Conservation (phyloP, 1,284 basidiomycete species). For the Tetrapyrgos nigripes region DNA sequence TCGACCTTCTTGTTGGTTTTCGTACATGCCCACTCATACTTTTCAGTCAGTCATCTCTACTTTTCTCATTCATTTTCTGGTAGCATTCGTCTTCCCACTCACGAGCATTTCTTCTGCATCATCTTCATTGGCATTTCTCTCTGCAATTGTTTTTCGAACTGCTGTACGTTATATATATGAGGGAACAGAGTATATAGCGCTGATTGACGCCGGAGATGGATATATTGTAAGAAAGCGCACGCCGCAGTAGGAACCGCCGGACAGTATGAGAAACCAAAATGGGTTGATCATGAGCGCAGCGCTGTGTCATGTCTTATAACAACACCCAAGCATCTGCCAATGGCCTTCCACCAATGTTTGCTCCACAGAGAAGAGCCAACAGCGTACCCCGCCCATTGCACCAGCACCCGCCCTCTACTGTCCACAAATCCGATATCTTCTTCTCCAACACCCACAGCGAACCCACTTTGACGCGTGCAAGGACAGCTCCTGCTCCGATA, state of each 20-base stretch:
- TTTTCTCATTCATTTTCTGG: slow-evolving; percentile 36
- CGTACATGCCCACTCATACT: slow-evolving; percentile 31
- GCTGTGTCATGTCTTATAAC: neutral
- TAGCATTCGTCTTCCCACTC: slow-evolving; percentile 43
- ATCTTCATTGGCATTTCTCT: slow-evolving; percentile 3
- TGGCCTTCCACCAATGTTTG: neutral
- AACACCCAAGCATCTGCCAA: neutral
- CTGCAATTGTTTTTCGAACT: neutral
- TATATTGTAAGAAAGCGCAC: neutral
- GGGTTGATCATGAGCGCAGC: neutral
- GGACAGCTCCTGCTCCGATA: slow-evolving; percentile 26
- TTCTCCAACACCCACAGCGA: slow-evolving; percentile 10
- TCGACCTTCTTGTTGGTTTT: slow-evolving; percentile 14
- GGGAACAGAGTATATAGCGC: slow-evolving; percentile 37
- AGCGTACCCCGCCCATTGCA: neutral
- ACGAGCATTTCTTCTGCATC: slow-evolving; percentile 25
- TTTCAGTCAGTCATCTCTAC: slow-evolving; percentile 31
- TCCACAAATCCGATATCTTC: slow-evolving; percentile 19
- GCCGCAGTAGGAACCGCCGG: too few species aligned
- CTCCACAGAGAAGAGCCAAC: neutral
- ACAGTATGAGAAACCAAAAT: neutral
- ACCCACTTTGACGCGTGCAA: slow-evolving; percentile 22
- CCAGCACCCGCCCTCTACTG: slow-evolving; percentile 22
- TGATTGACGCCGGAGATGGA: neutral
- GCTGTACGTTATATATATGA: slow-evolving; percentile 32